Evolutionary conservation across 352 stramenopile genomes (phyloP), one percentile per base, ranked within the genome.

Genomic region (Albugo candida): DNA sequence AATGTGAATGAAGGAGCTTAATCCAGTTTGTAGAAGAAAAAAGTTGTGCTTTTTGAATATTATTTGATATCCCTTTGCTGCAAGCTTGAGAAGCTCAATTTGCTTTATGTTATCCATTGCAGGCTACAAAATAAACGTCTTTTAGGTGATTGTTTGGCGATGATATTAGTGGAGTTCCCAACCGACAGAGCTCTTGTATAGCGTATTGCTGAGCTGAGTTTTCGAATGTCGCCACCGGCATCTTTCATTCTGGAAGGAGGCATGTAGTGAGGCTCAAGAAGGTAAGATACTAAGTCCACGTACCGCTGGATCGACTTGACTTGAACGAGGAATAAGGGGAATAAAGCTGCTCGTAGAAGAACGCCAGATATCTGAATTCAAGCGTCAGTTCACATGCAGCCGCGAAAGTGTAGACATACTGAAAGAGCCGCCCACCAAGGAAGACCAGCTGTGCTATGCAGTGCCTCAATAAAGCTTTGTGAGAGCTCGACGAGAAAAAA

Each of bases 31-130:
- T 14, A 86, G 56, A 11, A 70, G 69, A 3, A 63, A 65, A 52
- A 70, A 83, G 43, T 83, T 65, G 64, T 81, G 75, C 56, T 86
- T 86, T 44, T 79, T 70, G 55, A 81, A 71, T 21, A 81, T 54
- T 1, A 75, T 52, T 62, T 72, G 16, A 37, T 11, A 34, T n/a
- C 27, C 13, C 41, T 8, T 27, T 58, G 45, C 24, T 46, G 44
- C 12, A 38, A 50, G 12, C 42, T 75, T 67, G 16, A 75, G 14
- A 13, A 31, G 24, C 24, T 31, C 8, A 8, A 31, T 3, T 8
- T 31, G 24, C 8, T 3, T 8, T 10, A 31, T 8, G 3, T 31
- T 31, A 31, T 31, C 69, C 70, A 49, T 74, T 61, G 14, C 63
- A 56, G 38, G 38, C 38, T 24, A 43, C 24, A 60, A 21, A 71